Evolutionary conservation across 1,284 basidiomycete species (phyloP).

Genomic region (Clitocybe nebularis): DNA sequence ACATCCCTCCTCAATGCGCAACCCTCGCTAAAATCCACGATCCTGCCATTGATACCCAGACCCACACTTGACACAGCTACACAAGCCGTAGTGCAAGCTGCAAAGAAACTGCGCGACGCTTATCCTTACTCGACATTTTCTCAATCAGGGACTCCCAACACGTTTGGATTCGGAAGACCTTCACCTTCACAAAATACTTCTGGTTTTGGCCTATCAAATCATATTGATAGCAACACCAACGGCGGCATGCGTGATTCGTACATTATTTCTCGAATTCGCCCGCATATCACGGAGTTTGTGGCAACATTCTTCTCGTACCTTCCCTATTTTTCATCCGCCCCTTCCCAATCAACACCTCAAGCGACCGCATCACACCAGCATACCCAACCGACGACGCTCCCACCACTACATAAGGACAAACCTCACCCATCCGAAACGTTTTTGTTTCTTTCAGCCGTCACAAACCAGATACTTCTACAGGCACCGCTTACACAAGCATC

Average conservation of each 20-base stretch:
- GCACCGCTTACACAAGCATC: slow-evolving; percentile 59
- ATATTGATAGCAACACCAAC: slow-evolving; percentile 23
- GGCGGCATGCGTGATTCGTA: slow-evolving; percentile 75
- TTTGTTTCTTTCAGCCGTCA: slow-evolving; percentile 63
- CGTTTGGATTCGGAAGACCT: slow-evolving; percentile 46
- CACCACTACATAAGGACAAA: slow-evolving; percentile 55
- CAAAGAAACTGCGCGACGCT: slow-evolving; percentile 70
- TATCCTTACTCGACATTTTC: slow-evolving; percentile 70
- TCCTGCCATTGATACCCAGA: slow-evolving; percentile 73
- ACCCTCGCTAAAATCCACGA: slow-evolving; percentile 61
- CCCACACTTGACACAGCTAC: slow-evolving; percentile 71
- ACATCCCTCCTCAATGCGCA: slow-evolving; percentile 60
- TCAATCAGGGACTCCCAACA: slow-evolving; percentile 27
- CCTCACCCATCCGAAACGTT: slow-evolving; percentile 71
- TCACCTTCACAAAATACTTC: slow-evolving; percentile 15
- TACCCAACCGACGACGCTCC: slow-evolving; percentile 35
- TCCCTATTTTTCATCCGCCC: slow-evolving; percentile 71
- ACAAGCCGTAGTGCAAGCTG: slow-evolving; percentile 61
- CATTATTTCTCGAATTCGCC: slow-evolving; percentile 66
- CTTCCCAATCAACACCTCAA: slow-evolving; percentile 23
- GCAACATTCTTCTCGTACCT: slow-evolving; percentile 73
- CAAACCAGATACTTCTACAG: slow-evolving; percentile 61
- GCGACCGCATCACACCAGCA: slow-evolving; percentile 18
- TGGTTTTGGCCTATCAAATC: slow-evolving; percentile 21
- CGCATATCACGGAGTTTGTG: slow-evolving; percentile 70